phyloP scores from a whole-genome alignment of 2,329 filamentous ascomycete genomes.

The Clonostachys rhizophaga region DNA sequence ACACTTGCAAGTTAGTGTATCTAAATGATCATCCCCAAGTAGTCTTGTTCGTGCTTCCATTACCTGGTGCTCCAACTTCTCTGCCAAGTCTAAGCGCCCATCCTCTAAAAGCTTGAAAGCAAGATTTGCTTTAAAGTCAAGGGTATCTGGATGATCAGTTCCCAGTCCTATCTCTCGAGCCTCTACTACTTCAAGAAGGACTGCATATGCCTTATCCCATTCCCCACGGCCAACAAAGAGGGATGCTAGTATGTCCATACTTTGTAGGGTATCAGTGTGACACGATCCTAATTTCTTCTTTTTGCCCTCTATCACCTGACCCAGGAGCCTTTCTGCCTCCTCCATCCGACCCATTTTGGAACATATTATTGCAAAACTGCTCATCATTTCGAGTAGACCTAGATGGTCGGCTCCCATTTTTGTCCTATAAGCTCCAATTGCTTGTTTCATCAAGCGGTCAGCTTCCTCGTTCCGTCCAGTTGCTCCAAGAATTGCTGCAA shows the following conservation, averaged over 20 bases:
- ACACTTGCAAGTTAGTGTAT: too few relatives aligned
- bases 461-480: too few relatives aligned
- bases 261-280: too few relatives aligned
- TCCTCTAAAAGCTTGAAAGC: neutral
- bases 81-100: conserved; percentile 5
- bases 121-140: conserved; percentile 1
- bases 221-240: neutral
- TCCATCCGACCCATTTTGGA: conserved; percentile 1
- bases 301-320: conserved; percentile 4
- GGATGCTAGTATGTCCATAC: conserved; percentile 1
- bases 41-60: conserved; percentile 3
- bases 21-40: too few relatives aligned
- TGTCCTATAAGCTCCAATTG: conserved; percentile 1
- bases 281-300: conserved; percentile 11
- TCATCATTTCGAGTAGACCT: neutral
- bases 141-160: conserved; percentile 3
- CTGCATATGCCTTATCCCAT: conserved; percentile 3
- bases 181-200: conserved; percentile 3
- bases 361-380: conserved; percentile 2
- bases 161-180: conserved; percentile 3
- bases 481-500: too few relatives aligned
- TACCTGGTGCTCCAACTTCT: conserved; percentile 4
- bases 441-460: too few relatives aligned
- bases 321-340: conserved; percentile 5
- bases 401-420: conserved; percentile 5